Conservation (phyloP, 345 rosid genomes). For the Hibiscus syriacus region DNA sequence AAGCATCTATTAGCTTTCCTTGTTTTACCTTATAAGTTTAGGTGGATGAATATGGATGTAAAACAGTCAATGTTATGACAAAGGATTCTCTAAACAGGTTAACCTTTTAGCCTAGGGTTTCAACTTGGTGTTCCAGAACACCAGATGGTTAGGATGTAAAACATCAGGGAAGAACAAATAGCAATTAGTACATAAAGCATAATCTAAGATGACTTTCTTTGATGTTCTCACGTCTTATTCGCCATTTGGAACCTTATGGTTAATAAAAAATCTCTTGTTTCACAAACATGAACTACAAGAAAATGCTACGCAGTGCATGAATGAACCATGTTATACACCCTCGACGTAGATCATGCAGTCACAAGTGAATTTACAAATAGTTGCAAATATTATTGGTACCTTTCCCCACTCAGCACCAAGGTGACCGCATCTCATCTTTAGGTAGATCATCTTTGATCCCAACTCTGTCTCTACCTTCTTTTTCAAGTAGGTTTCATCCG, state of each 20-base stretch:
- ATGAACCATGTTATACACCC: not conserved
- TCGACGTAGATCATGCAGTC: not conserved
- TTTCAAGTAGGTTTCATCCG: constrained; percentile 61
- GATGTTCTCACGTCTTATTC: too few relatives aligned
- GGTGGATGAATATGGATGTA: not conserved
- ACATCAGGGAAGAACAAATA: not conserved
- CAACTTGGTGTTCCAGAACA: not conserved
- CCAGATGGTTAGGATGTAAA: not conserved
- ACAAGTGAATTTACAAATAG: not conserved
- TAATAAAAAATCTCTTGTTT: too few relatives aligned
- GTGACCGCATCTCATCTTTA: not conserved
- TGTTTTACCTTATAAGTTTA: not conserved
- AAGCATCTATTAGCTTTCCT: not conserved
- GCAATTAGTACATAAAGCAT: not conserved
- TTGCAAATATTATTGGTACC: constrained; percentile 30
- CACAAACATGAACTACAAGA: not conserved
- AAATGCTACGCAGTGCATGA: not conserved
- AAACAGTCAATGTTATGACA: not conserved
- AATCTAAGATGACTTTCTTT: too few relatives aligned
- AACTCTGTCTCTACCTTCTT: constrained; percentile 93
- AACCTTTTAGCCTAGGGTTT: not conserved
- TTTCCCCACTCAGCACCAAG: constrained; percentile 53
- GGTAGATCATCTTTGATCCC: constrained; percentile 35
- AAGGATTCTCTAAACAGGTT: not conserved
- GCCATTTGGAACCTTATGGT: too few relatives aligned